Percentiles rank a stretch among this genome's conserved stretches.
phyloP scores from a whole-genome alignment of 108 stramenopile species.

The Cyclotella distinguenda region DNA sequence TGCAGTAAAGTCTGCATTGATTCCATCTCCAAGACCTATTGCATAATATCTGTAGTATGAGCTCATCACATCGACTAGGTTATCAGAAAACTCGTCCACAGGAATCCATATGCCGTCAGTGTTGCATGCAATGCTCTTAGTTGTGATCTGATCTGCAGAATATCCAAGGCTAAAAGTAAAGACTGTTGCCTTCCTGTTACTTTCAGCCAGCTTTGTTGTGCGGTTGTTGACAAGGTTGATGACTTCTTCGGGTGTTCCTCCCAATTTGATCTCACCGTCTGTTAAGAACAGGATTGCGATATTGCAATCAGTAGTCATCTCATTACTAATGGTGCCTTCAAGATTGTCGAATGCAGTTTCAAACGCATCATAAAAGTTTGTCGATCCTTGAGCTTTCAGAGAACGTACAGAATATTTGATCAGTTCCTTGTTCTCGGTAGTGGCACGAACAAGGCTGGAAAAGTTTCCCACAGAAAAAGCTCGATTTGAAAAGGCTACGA shows the following conservation, averaged over 20 bases:
- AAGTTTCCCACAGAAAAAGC: constrained; percentile 7
- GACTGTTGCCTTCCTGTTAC: constrained; percentile 24
- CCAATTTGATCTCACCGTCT: constrained; percentile 30
- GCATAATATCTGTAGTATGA: constrained; percentile 60
- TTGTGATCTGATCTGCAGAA: constrained; percentile 27
- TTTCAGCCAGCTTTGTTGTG: constrained; percentile 1
- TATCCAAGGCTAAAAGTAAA: constrained; percentile 51
- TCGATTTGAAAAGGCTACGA: constrained; percentile 27
- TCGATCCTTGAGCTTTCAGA: constrained; percentile 14
- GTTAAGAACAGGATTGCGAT: constrained; percentile 49
- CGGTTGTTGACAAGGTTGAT: constrained; percentile 24
- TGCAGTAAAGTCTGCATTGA: constrained; percentile 47
- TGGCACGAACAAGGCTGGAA: constrained; percentile 26
- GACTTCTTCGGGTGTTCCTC: constrained; percentile 19
- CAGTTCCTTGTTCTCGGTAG: constrained; percentile 37
- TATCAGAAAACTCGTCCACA: constrained; percentile 18
- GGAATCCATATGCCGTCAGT: constrained; percentile 52
- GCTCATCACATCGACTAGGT: constrained; percentile 48
- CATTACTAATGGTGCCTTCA: constrained; percentile 8
- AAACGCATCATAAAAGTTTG: constrained; percentile 47
- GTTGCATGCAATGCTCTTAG: constrained; percentile 50
- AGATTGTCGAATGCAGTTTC: constrained; percentile 29
- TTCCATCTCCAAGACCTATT: constrained; percentile 46
- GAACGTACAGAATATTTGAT: constrained; percentile 14
- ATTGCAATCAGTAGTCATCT: constrained; percentile 35